Evolutionary conservation across 345 rosid species (phyloP), one percentile per base, ranked within the genome.

Genomic region (Eucalyptus urophylla): DNA sequence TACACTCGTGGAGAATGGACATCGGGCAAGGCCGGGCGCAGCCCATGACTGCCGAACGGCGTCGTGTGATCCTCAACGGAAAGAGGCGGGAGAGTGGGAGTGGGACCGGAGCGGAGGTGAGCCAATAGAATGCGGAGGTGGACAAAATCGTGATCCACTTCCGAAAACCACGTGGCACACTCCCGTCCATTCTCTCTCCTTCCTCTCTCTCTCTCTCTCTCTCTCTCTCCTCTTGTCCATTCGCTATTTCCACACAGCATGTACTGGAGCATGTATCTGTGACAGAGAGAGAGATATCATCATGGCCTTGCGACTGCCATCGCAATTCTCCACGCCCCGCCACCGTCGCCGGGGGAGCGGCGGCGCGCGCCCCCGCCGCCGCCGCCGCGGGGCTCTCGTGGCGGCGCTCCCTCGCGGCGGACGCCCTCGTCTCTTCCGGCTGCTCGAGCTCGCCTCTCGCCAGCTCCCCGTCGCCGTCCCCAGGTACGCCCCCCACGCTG

Each of bases 261-360:
- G 56, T 53, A 53, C 56, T 53, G 24, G 22, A 62, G 47, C 69
- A 56, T 56, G 89, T 31, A 47, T 45, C 45, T 4, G 67, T 9
- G 21, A 7, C 15, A 31, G 6, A 29, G 29, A 80, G 49, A 88
- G 80, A 40, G 62, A 67, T 12, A 25, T 27, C 72, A 21, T 65
- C 89, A 94, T 94, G 97, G 97, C 97, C 54, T 88, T 90, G 67
- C 93, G 95, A 62, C 93, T 95, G 21, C 94, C 95, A 54, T 88
- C 97, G 88, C 97, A 93, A 87, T 89, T 96, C 49, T 88, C 89
- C 44, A 91, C 92, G 86, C 94, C 93, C 80, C 91, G 90, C 90
- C 90, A 89, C 80, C 86, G 69, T 83, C 86, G 53, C 91, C 50
- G 40, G 25, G 56, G 58, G 0, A 21, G 58, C 58, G 58, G 25